phyloP scores from a whole-genome alignment of 331 rosid genomes.

The Prunus yedoensis region DNA sequence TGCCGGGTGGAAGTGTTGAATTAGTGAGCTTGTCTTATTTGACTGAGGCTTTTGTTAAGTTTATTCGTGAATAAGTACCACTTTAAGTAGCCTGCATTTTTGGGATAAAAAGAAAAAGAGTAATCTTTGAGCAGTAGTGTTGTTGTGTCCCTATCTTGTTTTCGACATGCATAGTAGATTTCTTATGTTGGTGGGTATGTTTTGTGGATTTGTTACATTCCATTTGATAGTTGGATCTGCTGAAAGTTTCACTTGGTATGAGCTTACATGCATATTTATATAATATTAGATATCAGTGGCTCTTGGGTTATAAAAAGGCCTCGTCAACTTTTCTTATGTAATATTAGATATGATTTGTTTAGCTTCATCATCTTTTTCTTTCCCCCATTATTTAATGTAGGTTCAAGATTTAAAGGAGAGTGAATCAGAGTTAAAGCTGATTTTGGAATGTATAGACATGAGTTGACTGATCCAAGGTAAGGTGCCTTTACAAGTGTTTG shows the following conservation, averaged over 20 bases:
- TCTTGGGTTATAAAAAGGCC: not conserved
- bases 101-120: not conserved
- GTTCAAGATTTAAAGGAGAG: conserved; percentile 61
- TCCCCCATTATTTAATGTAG: conserved; percentile 39
- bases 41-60: not conserved
- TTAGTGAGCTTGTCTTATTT: not conserved
- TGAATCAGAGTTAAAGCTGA: conserved; percentile 62
- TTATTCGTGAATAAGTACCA: not conserved
- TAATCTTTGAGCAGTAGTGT: not conserved
- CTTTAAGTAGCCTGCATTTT: not conserved
- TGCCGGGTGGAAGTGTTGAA: not conserved
- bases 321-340: not conserved
- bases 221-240: not conserved
- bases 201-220: not conserved
- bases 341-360: not conserved
- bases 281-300: not conserved
- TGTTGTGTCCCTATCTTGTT: not conserved
- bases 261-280: not conserved
- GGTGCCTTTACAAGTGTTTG: not conserved
- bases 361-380: not conserved
- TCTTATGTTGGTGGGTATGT: not conserved
- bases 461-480: conserved; percentile 85
- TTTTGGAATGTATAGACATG: conserved; percentile 81
- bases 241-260: not conserved
- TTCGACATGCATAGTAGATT: not conserved